phyloP scores from a whole-genome alignment of 140 eudicot genomes.

The Ambrosia hybrid region DNA sequence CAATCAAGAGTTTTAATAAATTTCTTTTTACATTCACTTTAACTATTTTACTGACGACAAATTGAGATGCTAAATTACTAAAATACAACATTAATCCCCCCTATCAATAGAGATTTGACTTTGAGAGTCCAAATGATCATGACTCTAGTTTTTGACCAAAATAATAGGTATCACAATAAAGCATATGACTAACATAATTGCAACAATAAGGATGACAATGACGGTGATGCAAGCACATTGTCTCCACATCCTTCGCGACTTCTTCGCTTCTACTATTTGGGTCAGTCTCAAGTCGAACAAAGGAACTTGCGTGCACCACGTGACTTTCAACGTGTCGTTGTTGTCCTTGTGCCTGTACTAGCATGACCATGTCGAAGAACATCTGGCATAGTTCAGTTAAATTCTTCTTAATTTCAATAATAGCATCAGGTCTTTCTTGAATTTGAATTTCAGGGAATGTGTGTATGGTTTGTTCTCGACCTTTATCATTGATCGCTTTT shows the following conservation, averaged over 20 bases:
- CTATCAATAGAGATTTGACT: too few species aligned
- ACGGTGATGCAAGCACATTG: constrained; percentile 45
- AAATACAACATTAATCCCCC: too few species aligned
- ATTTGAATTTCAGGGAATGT: constrained; percentile 78
- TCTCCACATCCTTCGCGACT: constrained; percentile 44
- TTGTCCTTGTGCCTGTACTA: constrained; percentile 88
- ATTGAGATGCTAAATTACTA: too few species aligned
- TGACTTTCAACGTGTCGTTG: constrained; percentile 46
- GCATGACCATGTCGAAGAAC: constrained; percentile 84
- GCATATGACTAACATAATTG: not conserved
- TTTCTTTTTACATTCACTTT: too few species aligned
- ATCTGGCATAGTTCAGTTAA: constrained; percentile 66
- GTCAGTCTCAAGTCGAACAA: constrained; percentile 43
- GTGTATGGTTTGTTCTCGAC: constrained; percentile 80
- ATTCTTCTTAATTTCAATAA: constrained; percentile 74
- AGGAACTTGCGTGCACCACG: constrained; percentile 37
- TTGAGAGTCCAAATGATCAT: too few species aligned
- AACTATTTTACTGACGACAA: too few species aligned
- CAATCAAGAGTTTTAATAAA: too few species aligned
- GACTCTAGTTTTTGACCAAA: not conserved
- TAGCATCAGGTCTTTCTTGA: constrained; percentile 84
- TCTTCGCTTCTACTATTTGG: constrained; percentile 35
- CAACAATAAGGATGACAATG: constrained; percentile 14
- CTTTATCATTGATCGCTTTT: constrained; percentile 84
- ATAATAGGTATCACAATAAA: not conserved